Evolutionary conservation across 1,284 basidiomycete species (phyloP).

Genomic region (Leccinum ponderosum): DNA sequence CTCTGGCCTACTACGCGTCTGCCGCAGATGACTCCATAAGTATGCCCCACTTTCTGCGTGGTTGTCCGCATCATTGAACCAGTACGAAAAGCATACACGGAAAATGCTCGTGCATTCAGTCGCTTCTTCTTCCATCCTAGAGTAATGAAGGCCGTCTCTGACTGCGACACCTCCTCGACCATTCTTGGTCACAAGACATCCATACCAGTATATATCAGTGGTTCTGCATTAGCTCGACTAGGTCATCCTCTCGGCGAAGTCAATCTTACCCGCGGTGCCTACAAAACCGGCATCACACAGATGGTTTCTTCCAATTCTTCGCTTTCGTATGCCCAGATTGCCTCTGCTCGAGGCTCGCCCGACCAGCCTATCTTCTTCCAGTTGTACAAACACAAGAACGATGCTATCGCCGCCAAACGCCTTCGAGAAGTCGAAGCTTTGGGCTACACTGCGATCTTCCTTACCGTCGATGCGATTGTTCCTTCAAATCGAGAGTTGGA

Average conservation of each 20-base stretch:
- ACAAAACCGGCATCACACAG: conserved; percentile 76
- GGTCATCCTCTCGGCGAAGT: conserved; percentile 87
- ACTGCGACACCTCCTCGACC: conserved; percentile 73
- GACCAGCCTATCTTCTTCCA: conserved; percentile 82
- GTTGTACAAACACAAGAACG: conserved; percentile 83
- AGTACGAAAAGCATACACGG: conserved; percentile 47
- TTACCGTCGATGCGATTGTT: conserved; percentile 90
- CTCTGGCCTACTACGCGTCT: conserved; percentile 80
- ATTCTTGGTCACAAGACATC: conserved; percentile 76
- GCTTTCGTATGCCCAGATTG: conserved; percentile 72
- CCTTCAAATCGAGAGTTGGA: conserved; percentile 88
- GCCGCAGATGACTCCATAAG: conserved; percentile 82
- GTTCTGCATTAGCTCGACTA: conserved; percentile 86
- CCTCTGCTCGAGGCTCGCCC: conserved; percentile 52
- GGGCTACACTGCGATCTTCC: conserved; percentile 84
- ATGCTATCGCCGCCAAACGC: conserved; percentile 67
- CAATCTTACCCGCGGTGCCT: conserved; percentile 80
- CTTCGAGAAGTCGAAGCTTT: conserved; percentile 70
- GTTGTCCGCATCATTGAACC: conserved; percentile 2
- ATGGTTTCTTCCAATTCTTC: conserved; percentile 91
- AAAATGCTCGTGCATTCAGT: conserved; percentile 75
- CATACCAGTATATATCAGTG: conserved; percentile 84
- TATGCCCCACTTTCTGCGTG: conserved; percentile 39
- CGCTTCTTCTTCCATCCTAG: conserved; percentile 84
- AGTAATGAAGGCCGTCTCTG: conserved; percentile 70